Evolutionary conservation across 768 basidiomycete genomes (phyloP).

Genomic region (Tricholoma matsutake): DNA sequence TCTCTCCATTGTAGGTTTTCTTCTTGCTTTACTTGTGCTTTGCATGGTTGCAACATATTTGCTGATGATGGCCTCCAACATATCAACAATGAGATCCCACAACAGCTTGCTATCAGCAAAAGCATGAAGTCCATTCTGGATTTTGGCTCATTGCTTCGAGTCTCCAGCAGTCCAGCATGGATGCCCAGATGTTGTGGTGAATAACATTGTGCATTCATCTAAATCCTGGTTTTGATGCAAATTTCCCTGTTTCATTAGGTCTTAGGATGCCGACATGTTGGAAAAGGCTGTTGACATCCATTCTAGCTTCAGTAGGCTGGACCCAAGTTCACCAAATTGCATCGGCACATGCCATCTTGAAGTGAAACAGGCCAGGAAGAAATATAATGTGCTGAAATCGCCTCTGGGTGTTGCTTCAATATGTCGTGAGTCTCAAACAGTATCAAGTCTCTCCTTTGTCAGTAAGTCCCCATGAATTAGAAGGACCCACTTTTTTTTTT

Average conservation of each 20-base stretch:
- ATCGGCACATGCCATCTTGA: slow-evolving; percentile 13
- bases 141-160: too few relatives aligned
- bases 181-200: slow-evolving; percentile 10
- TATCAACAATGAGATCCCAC: slow-evolving; percentile 13
- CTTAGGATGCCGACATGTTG: slow-evolving; percentile 12
- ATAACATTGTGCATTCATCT: slow-evolving; percentile 27
- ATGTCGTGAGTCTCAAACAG: slow-evolving; percentile 1
- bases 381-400: slow-evolving; percentile 6
- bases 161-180: neutral
- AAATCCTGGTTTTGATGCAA: slow-evolving; percentile 24
- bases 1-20: slow-evolving; percentile 1
- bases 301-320: slow-evolving; percentile 5
- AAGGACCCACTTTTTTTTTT: slow-evolving; percentile 4
- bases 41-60: slow-evolving; percentile 9
- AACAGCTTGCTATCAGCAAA: slow-evolving; percentile 22
- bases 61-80: slow-evolving; percentile 12
- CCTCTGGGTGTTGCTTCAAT: slow-evolving; percentile 14
- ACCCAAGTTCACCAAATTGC: slow-evolving; percentile 8
- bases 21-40: neutral
- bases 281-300: slow-evolving; percentile 5
- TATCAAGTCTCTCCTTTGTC: slow-evolving; percentile 17
- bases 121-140: slow-evolving; percentile 10
- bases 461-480: slow-evolving; percentile 21
- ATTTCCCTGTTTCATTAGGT: slow-evolving; percentile 23
- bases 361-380: too few relatives aligned